Base-by-base conservation (phyloP, 305 asterid species). In the Ajuga reptans region DNA sequence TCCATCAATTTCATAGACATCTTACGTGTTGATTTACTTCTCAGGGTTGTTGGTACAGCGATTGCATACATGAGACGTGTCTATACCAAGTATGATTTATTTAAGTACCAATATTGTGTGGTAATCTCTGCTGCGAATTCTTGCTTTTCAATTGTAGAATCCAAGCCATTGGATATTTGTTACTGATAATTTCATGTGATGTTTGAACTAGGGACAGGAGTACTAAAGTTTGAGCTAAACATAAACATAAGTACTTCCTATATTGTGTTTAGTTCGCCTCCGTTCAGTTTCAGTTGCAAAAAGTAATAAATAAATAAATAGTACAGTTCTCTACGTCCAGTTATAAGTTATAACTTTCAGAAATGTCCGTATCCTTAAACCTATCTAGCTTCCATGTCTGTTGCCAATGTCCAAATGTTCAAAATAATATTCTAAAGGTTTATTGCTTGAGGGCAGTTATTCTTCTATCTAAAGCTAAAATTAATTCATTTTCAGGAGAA, bases 11-110 rank as follows among this genome's bases (percentile, higher is more conserved):
- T 15, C 49, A 4, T 39, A 18, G 33, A 21, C 71, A 41, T 21
- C 71, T 54, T 45, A 78, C 74, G 14, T 66, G 59, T 72, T 71
- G 72, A 12, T 76, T 79, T 39, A 71, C 79, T 81, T 75, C 72
- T 65, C 93, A 92, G 98, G 96, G 98, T 92, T 67, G 98, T 88
- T 73, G 98, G 96, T 41, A 90, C 97, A 41, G 96, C 97, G 67
- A 84, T 88, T 75, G 74, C 96, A 45, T 92, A 88, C 81, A 92
- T 92, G 98, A 79, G 97, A 73, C 97, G 97, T 33, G 96, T 90
- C 53, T 92, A 83, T 80, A 77, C 82, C 83, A 90, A 87, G 98
- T 92, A 81, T 16, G 71, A 34, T 5, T 33, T 42, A 43, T 76
- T 61, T 7, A 59, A 27, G 18, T 27, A 24, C 41, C 63, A 0